phyloP scores from a whole-genome alignment of 140 eudicot genomes.

The Ambrosia hybrid region DNA sequence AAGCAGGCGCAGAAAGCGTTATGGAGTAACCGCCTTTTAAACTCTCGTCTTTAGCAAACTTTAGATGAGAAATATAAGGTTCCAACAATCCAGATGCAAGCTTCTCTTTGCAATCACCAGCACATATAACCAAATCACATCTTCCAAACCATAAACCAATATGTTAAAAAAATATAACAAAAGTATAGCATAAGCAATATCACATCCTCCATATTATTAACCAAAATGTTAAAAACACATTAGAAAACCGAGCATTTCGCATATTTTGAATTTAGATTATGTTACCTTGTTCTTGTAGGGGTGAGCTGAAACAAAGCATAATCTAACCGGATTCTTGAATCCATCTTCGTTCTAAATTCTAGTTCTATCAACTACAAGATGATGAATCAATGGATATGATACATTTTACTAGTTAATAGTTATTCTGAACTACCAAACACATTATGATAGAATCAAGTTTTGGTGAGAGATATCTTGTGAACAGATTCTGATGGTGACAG shows the following conservation, averaged over 20 bases:
- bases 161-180: neutral
- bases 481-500: slow-evolving; percentile 27
- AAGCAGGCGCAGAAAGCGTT: slow-evolving; percentile 51
- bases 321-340: slow-evolving; percentile 57
- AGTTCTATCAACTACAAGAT: slow-evolving; percentile 9
- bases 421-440: slow-evolving; percentile 15
- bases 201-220: slow-evolving; percentile 52
- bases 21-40: slow-evolving; percentile 85
- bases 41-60: slow-evolving; percentile 70
- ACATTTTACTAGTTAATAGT: neutral
- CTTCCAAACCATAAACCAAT: slow-evolving; percentile 38
- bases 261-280: neutral
- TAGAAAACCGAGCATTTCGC: neutral
- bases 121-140: slow-evolving; percentile 79
- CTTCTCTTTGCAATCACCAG: slow-evolving; percentile 75
- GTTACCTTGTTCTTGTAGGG: slow-evolving; percentile 89
- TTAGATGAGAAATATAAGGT: slow-evolving; percentile 68
- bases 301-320: slow-evolving; percentile 84
- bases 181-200: slow-evolving; percentile 42
- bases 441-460: slow-evolving; percentile 17
- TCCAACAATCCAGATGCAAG: slow-evolving; percentile 79
- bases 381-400: slow-evolving; percentile 2
- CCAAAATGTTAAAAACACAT: neutral
- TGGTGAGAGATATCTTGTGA: slow-evolving; percentile 24
- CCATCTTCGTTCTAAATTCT: slow-evolving; percentile 40